Base-by-base conservation (phyloP, 2,329 filamentous ascomycete genomes). In the Metarhizium humberi region DNA sequence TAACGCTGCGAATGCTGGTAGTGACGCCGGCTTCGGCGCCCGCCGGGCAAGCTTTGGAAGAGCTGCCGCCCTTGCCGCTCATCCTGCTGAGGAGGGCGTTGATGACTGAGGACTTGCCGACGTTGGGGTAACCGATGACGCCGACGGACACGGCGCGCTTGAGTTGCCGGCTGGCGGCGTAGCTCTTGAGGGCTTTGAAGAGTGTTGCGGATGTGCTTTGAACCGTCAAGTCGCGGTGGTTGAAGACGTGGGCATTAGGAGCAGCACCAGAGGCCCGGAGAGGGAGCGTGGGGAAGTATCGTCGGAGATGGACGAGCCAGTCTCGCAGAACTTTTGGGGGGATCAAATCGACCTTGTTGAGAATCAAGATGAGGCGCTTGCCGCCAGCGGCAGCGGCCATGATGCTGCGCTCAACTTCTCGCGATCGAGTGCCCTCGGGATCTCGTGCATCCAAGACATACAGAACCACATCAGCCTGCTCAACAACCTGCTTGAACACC, bases 291-390 rank as follows among this genome's bases (percentile, higher is more conserved):
- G 92, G 92, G 78, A 96, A 96, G 70, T 88, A 95, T 61, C 90
- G 84, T 58, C 90, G 87, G 59, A 96, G 81, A 71, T 96, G 85
- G 56, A 81, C 72, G 61, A 96, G 83, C 92, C 92, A 96, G 64
- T 80, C 84, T 68, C 89, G 90, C 48, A 96, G 82, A 13, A 92
- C 87, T 50, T 85, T 79, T 25, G 89, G 84, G 3, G 92, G 92
- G 49, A 96, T 81, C 55, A 96, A 80, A 69, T 96, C 92, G 68
- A 95, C 92, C 81, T 96, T 96, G 85, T 96, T 96, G 62, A 96
- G 78, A 56, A 96, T 83, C 57, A 96, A 83, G 57, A 96, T 95
- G 57, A 96, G 79, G 53, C 92, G 82, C 77, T 96, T 96, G 61
- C 86, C 86, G 55, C 88, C 88, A 32, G 80, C 81, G 14, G 90